Conservation (phyloP, 1,284 basidiomycete genomes). For the Vanrija sp. region DNA sequence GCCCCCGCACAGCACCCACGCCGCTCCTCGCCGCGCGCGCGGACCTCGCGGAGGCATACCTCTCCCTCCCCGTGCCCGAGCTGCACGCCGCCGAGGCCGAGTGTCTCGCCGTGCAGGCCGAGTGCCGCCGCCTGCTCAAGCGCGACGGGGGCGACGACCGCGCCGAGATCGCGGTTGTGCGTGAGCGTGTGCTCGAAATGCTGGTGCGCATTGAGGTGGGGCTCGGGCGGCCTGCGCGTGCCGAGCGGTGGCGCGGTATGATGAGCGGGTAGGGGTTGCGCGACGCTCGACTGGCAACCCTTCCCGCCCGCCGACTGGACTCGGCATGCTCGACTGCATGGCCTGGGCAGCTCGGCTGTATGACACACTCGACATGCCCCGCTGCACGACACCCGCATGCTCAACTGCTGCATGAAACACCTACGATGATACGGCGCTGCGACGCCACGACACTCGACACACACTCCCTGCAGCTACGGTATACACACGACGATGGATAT, state of each 20-base stretch:
- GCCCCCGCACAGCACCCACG: constrained; percentile 1
- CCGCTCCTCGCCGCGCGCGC: constrained; percentile 19
- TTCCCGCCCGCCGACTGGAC: too few species aligned
- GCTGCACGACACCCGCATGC: too few species aligned
- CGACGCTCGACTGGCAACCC: too few species aligned
- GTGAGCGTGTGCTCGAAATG: constrained; percentile 17
- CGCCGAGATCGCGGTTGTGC: constrained; percentile 7
- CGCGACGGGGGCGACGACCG: constrained; percentile 2
- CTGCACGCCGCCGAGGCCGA: constrained; percentile 25
- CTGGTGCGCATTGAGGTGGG: constrained; percentile 28
- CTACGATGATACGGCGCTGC: too few species aligned
- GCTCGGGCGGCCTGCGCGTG: constrained; percentile 23
- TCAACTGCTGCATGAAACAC: too few species aligned
- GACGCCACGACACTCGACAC: too few species aligned
- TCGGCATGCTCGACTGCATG: too few species aligned
- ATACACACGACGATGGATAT: too few species aligned
- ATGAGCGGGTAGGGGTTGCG: too few species aligned
- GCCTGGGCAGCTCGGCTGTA: too few species aligned
- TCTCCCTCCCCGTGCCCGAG: constrained; percentile 12
- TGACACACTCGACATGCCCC: too few species aligned
- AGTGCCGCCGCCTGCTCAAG: constrained; percentile 20
- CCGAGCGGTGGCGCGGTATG: constrained; percentile 12
- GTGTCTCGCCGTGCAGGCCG: constrained; percentile 19
- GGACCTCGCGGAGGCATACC: constrained; percentile 24
- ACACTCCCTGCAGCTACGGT: too few species aligned